A percentile compares a stretch with the other conserved stretches of the same genome.
Conservation (phyloP, 1,139 yeast species). For the Scheffersomyces stambukii region DNA sequence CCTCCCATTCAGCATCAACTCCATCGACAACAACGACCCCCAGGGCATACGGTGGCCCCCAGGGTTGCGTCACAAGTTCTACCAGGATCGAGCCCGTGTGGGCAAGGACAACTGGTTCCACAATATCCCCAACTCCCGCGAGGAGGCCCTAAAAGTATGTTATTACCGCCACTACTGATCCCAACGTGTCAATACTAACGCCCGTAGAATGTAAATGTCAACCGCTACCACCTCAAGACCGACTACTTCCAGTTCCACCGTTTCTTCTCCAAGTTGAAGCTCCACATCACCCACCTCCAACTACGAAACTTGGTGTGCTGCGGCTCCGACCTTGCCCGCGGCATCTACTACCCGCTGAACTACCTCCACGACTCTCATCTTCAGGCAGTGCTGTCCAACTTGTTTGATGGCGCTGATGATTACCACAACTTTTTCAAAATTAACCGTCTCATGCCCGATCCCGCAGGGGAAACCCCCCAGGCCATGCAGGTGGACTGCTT, state of each 20-base stretch:
- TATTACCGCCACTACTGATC: too few relatives aligned
- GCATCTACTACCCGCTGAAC: conserved; percentile 40
- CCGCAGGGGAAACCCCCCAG: conserved; percentile 17
- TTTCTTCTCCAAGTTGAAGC: conserved; percentile 42
- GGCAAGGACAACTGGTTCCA: conserved; percentile 38
- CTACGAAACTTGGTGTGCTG: conserved; percentile 50
- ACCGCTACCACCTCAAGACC: conserved; percentile 14
- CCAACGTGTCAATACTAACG: conserved; percentile 14
- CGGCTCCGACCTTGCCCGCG: conserved; percentile 29
- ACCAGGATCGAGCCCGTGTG: conserved; percentile 29
- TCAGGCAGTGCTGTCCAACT: conserved; percentile 18
- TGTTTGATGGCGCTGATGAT: conserved; percentile 11
- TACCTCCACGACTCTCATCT: conserved; percentile 31
- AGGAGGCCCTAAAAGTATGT: conserved; percentile 32
- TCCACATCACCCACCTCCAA: conserved; percentile 56
- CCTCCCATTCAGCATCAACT: conserved; percentile 25
- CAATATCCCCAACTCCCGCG: conserved; percentile 33
- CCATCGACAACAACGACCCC: conserved; percentile 15
- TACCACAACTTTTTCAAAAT: conserved; percentile 35
- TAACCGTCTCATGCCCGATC: conserved; percentile 29
- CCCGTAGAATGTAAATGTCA: conserved; percentile 21
- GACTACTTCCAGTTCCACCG: conserved; percentile 36
- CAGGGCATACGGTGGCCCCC: conserved; percentile 40
- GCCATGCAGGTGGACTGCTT: conserved; percentile 31
- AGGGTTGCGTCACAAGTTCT: conserved; percentile 28